Evolutionary conservation across 371 early-diverging fungal species (phyloP), one percentile per base, ranked within the genome.

Genomic region (Mortierella sp.): DNA sequence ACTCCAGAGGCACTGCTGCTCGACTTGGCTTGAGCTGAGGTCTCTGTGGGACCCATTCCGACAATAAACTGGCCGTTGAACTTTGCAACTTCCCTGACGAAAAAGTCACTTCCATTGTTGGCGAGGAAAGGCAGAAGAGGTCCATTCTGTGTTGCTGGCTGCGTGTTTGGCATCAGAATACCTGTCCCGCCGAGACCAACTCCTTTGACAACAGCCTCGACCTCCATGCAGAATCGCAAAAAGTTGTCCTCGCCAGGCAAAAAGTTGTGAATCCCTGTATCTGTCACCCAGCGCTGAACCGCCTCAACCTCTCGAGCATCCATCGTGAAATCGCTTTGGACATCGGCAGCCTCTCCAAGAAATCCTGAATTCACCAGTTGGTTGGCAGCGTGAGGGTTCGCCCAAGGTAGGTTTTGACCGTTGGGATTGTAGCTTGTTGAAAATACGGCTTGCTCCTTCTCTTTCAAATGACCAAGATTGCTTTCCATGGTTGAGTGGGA

Each of bases 241-340:
- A 88, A 89, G 43, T 80, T 80, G 64, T 88, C 87, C 26, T 89
- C 89, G 26, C 88, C 87, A 5, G 86, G 88, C 70, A 89, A 51
- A 72, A 89, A 88, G 71, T 88, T 86, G 73, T 88, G 72, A 26
- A 88, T 82, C 6, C 80, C 83, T 3, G 81, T 14, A 13, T 78
- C 82, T 19, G 77, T 61, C 8, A 89, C 69, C 81, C 86, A 89
- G 5, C 78, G 79, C 48, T 86, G 80, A 16, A 83, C 84, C 5
- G 82, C 83, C 59, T 80, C 76, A 3, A 76, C 69, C 44, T 86
- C 86, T 0, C 82, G 79, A 21, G 82, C 74, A 70, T 86, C 86
- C 86, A 86, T 86, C 44, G 0, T 70, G 70, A 86, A 86, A 46
- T 88, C 88, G 44, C 71, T 75, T 4, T 59, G 76, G 37, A 73